Evolutionary conservation across 179 eudicot species (phyloP), one percentile per base, ranked within the genome.

Genomic region (Gypsophila paniculata): DNA sequence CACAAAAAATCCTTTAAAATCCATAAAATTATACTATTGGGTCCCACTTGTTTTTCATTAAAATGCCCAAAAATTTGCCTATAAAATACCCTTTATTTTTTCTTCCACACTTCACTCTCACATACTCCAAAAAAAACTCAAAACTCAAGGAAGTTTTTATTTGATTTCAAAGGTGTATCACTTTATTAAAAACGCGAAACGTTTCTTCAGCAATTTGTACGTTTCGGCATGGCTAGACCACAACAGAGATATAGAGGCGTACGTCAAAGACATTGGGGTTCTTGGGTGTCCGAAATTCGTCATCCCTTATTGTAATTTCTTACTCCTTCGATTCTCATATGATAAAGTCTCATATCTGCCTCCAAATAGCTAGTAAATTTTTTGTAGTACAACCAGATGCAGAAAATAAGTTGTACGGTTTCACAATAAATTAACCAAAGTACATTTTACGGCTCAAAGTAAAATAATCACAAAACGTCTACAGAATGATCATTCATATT

Each of bases 271-370:
- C 83, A 80, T 70, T 80, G 83, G 83, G 83, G 83, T 0, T 80
- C 83, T 58, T 80, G 83, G 83, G 83, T 80, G 12, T 80, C 83
- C 26, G 83, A 80, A 80, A 80, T 80, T 65, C 83, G 83, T 25
- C 83, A 80, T 46, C 83, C 83, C 10, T 68, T 80, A 8, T 70
- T 80, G 83, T 80, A 80, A 73, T 22, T 25, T 38, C 26, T 32
- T 22, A 22, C 29, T 5, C 18, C 25, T 13, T 14, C 2, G 13
- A 48, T n/a, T 72, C 10, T 9, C 22, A n/a, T 54, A n/a, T 54
- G 21, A 12, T 54, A 23, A 1, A 11, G 32, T 57, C 22, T 21
- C 61, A 2, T 1, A 5, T n/a, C 34, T 29, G 34, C 34, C 34
- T 29, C 34, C 34, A 29, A 29, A 29, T 29, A 29, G 4, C 1